Base-by-base conservation (phyloP, 371 early-diverging fungal genomes). In the Funneliformis caledonium region DNA sequence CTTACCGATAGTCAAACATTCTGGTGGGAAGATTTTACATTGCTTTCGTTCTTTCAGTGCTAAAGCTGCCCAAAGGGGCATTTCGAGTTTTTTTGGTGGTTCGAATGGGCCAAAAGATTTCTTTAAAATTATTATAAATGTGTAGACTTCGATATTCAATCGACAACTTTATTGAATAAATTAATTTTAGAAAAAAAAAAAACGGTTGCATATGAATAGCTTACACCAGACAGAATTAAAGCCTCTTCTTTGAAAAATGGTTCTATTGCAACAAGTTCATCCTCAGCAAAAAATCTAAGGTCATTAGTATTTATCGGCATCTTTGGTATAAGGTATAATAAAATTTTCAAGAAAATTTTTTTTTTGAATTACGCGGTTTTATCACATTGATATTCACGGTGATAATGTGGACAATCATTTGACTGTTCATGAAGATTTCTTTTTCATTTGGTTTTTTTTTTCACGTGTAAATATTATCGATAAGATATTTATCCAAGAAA, bases 41-140 rank as follows among this genome's bases (percentile, higher is more conserved):
- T 50, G 12, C 31, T 33, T 47, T 52, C 52, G 19, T n/a, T 14
- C 33, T 72, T 72, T 72, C 22, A 72, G 31, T 31, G 52, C 26
- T 72, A 72, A 50, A 14, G 72, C 72, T 52, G 43, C 72, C 72
- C 72, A 72, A 14, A 72, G 26, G 16, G 72, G 72, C 33, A 72
- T 31, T n/a, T 50, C 26, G 5, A 16, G 26, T 50, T 52, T 72
- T 52, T 31, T 72, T 4, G 72, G 72, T 9, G 72, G 72, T 16
- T 26, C 31, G 31, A 72, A 72, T 0, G 72, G 72, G 5, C 72
- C 72, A 72, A 43, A 72, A 11, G 47, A 19, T 9, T n/a, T 68
- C 68, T 50, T 69, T 19, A 6, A 45, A 69, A n/a, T 45, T 11
- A 19, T 43, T 19, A 37, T n/a, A 69, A 8, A 69, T 33, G 11